A percentile compares a stretch with the other conserved stretches of the same genome.
Conservation (phyloP, 148 eudicot species). For the Bassia scoparia region DNA sequence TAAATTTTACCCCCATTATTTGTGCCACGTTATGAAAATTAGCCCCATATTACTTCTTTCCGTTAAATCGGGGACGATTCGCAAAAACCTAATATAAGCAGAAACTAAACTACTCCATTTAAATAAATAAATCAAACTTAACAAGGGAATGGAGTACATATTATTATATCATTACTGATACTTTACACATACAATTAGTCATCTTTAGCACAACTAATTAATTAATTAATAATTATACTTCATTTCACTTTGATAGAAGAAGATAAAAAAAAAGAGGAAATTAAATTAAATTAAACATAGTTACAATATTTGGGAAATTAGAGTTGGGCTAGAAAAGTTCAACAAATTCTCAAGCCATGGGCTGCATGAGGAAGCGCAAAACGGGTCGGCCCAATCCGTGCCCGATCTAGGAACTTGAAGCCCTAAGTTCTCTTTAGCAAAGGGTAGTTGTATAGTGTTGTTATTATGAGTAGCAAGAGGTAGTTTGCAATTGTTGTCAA, state of each 20-base stretch:
- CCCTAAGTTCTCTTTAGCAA: constrained; percentile 38
- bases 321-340: constrained; percentile 34
- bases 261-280: not conserved
- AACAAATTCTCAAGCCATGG: constrained; percentile 73
- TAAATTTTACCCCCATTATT: too few relatives aligned
- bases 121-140: too few relatives aligned
- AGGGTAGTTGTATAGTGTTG: constrained; percentile 39
- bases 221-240: not conserved
- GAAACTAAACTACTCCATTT: too few relatives aligned
- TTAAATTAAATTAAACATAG: too few relatives aligned
- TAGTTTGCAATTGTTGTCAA: constrained; percentile 14
- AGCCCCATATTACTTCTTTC: too few relatives aligned
- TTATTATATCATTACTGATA: too few relatives aligned
- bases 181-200: too few relatives aligned
- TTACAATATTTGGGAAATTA: constrained; percentile 24
- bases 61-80: too few relatives aligned
- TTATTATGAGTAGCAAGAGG: not conserved
- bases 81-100: too few relatives aligned
- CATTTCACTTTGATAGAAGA: too few relatives aligned
- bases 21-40: too few relatives aligned
- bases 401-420: constrained; percentile 54
- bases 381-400: constrained; percentile 57
- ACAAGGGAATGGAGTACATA: too few relatives aligned
- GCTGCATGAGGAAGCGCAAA: constrained; percentile 39
- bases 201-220: constrained; percentile 1